These are phyloP conservation scores for Penicillium sp. DNA, from an alignment of 2,329 filamentous ascomycete species.

Conservation along the genomic window DNA sequence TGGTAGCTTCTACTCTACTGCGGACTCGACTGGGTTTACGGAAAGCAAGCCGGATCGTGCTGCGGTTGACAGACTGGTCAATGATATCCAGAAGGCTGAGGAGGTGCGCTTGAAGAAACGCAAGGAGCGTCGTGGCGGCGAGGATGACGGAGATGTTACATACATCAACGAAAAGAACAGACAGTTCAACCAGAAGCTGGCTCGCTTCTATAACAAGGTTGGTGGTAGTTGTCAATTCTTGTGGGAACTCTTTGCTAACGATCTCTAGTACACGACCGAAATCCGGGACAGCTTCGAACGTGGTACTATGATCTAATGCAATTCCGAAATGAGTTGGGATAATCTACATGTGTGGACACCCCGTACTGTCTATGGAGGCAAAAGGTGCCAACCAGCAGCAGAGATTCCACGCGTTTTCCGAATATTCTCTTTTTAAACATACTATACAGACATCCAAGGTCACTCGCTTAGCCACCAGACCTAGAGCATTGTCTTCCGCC, in stretches of 20 bases:
- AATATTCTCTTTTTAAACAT: neutral
- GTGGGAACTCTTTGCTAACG: constrained; percentile 17
- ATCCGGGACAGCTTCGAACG: constrained; percentile 97
- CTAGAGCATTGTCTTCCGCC: constrained; percentile 88
- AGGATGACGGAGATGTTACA: constrained; percentile 86
- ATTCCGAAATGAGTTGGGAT: constrained; percentile 18
- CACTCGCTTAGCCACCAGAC: neutral
- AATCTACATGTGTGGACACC: constrained; percentile 20
- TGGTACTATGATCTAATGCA: constrained; percentile 80
- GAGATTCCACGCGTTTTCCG: constrained; percentile 5
- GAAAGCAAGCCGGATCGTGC: constrained; percentile 84
- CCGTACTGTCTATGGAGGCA: constrained; percentile 2
- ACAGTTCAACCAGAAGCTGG: constrained; percentile 97
- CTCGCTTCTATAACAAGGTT: constrained; percentile 91
- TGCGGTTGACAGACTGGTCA: constrained; percentile 81
- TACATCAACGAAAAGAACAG: constrained; percentile 99
- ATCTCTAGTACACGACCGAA: constrained; percentile 74
- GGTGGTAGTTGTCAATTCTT: constrained; percentile 16
- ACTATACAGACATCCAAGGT: constrained; percentile 4
- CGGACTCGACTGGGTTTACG: constrained; percentile 74
- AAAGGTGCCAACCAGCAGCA: constrained; percentile 1
- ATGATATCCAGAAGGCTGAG: constrained; percentile 82
- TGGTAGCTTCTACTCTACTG: constrained; percentile 85
- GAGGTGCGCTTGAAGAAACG: constrained; percentile 81
- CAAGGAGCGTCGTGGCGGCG: constrained; percentile 72